A percentile compares a stretch with the other conserved stretches of the same genome.
Evolutionary conservation across 371 early-diverging fungal genomes (phyloP).

Genomic region (Choanephora cucurbitarum): DNA sequence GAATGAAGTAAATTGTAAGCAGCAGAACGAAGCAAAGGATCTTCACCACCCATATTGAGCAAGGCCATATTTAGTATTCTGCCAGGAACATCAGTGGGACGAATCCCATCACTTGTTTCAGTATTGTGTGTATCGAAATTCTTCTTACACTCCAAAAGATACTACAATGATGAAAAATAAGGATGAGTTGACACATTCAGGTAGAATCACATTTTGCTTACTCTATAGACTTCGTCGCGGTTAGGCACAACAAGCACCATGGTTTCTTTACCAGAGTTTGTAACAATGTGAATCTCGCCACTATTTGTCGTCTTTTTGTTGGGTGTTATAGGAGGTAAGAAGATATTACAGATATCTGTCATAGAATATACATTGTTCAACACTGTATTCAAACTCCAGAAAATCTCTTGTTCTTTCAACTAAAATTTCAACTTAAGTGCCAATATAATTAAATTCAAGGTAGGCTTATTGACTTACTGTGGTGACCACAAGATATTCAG

Average conservation of each 20-base stretch:
- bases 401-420: constrained; percentile 57
- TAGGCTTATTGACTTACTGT: constrained; percentile 31
- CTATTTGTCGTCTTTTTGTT: constrained; percentile 43
- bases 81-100: constrained; percentile 88
- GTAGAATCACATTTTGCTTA: constrained; percentile 20
- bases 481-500: constrained; percentile 76
- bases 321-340: constrained; percentile 42
- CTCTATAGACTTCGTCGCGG: constrained; percentile 71
- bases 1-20: constrained; percentile 85
- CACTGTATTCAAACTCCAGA: constrained; percentile 65
- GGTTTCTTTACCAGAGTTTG: constrained; percentile 54
- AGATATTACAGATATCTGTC: constrained; percentile 75
- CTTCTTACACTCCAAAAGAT: constrained; percentile 61
- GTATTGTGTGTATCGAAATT: constrained; percentile 60
- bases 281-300: constrained; percentile 72
- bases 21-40: constrained; percentile 73
- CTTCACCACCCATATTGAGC: constrained; percentile 78
- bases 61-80: constrained; percentile 90
- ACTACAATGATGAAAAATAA: constrained; percentile 4
- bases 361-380: constrained; percentile 84
- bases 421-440: constrained; percentile 3
- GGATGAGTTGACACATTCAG: background rate
- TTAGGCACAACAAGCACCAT: constrained; percentile 72
- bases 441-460: too few relatives aligned
- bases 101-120: constrained; percentile 64